A percentile compares a stretch with the other conserved stretches of the same genome.
Conservation (phyloP, 2,329 filamentous ascomycete species). For the Paecilomyces variotii region DNA sequence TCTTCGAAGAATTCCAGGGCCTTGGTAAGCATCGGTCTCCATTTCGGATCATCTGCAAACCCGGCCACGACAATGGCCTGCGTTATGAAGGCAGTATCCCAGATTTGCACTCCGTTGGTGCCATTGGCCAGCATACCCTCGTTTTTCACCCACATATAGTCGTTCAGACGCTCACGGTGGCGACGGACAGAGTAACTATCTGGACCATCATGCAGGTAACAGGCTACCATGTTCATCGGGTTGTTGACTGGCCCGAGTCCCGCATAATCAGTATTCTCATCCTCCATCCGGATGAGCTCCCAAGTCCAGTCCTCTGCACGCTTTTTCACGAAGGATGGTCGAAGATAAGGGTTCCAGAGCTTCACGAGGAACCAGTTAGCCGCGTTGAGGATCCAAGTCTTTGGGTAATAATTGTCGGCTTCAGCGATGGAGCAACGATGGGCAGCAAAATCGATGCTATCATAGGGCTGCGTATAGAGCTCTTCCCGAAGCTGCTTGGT, state of each 20-base stretch:
- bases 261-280: conserved; percentile 83
- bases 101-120: conserved; percentile 95
- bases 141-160: conserved; percentile 83
- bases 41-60: conserved; percentile 66
- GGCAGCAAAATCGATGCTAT: conserved; percentile 64
- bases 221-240: conserved; percentile 80
- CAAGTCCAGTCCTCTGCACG: conserved; percentile 74
- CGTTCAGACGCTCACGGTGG: conserved; percentile 72
- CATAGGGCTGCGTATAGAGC: conserved; percentile 71
- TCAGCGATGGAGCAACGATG: conserved; percentile 76
- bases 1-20: conserved; percentile 79
- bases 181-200: conserved; percentile 62
- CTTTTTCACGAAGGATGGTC: conserved; percentile 56
- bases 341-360: conserved; percentile 71
- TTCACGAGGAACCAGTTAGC: conserved; percentile 72
- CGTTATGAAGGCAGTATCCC: conserved; percentile 89
- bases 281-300: conserved; percentile 80
- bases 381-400: conserved; percentile 71
- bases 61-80: conserved; percentile 74
- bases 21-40: conserved; percentile 73
- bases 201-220: conserved; percentile 77
- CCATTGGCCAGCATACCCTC: conserved; percentile 94
- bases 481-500: conserved; percentile 69
- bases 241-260: conserved; percentile 83
- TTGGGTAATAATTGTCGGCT: conserved; percentile 86